These are phyloP conservation scores for Herpetomonas samuelpessoai DNA, from an alignment of 208 protist genomes.

Conservation along the genomic window DNA sequence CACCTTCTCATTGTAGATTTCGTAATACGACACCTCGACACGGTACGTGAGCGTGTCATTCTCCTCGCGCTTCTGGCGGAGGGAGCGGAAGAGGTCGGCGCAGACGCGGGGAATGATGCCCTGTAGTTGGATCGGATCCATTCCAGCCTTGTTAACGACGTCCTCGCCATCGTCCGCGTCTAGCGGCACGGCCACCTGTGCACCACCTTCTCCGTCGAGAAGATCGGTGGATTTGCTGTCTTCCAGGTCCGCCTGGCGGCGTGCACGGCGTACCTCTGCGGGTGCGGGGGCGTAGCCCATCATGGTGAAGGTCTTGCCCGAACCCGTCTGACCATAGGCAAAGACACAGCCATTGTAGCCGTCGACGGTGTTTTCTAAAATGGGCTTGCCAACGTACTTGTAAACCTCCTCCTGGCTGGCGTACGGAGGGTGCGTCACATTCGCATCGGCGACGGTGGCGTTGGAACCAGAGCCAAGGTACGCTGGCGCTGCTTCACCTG, in stretches of 20 bases:
- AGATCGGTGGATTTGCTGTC: constrained; percentile 3
- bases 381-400: constrained; percentile 59
- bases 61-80: constrained; percentile 49
- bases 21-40: constrained; percentile 78
- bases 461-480: constrained; percentile 47
- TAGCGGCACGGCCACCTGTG: constrained; percentile 7
- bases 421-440: constrained; percentile 69
- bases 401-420: constrained; percentile 71
- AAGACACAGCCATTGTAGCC: constrained; percentile 90
- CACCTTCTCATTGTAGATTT: constrained; percentile 93
- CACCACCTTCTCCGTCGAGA: constrained; percentile 8
- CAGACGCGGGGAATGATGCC: constrained; percentile 81
- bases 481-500: background rate
- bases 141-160: constrained; percentile 41
- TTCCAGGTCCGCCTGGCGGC: constrained; percentile 9
- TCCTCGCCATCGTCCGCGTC: constrained; percentile 29
- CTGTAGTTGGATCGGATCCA: constrained; percentile 61
- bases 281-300: constrained; percentile 62
- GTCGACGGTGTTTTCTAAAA: constrained; percentile 76
- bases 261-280: constrained; percentile 23
- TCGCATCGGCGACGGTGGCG: constrained; percentile 39
- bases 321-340: constrained; percentile 89
- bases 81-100: constrained; percentile 56
- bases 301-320: constrained; percentile 95
- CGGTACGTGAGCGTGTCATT: constrained; percentile 70